A percentile compares a stretch with the other conserved stretches of the same genome.
phyloP scores from a whole-genome alignment of 306 rosid species.

The Chamaecrista fasciculata region DNA sequence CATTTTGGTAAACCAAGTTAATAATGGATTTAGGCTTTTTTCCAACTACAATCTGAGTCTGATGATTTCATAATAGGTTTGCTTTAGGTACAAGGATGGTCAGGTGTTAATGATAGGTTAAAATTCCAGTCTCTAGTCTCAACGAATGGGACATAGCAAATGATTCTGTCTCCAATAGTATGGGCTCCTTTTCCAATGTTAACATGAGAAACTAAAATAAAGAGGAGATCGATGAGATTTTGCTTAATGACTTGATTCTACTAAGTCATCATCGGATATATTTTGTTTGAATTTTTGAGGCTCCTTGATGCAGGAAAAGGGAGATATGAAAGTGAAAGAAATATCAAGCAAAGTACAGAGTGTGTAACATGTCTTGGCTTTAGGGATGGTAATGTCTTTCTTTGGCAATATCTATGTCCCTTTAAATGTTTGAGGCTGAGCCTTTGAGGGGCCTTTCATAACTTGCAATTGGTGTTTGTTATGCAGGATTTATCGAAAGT shows the following conservation, averaged over 20 bases:
- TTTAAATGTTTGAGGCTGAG: neutral
- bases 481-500: constrained; percentile 36
- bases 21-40: too few species aligned
- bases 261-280: neutral
- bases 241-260: neutral
- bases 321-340: constrained; percentile 48
- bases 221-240: neutral
- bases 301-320: constrained; percentile 53
- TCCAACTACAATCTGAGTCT: too few species aligned
- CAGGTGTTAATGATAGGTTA: neutral
- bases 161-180: neutral
- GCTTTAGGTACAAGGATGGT: neutral
- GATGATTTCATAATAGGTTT: too few species aligned
- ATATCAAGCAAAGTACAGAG: constrained; percentile 59
- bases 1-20: too few species aligned
- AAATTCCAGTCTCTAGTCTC: too few species aligned
- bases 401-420: neutral
- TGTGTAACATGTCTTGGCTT: constrained; percentile 31
- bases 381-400: constrained; percentile 14
- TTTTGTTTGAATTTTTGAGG: neutral
- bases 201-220: too few species aligned
- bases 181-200: too few species aligned
- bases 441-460: neutral
- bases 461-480: constrained; percentile 3
- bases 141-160: neutral